phyloP scores from a whole-genome alignment of 2,329 filamentous ascomycete genomes.

The Phoma sp. region DNA sequence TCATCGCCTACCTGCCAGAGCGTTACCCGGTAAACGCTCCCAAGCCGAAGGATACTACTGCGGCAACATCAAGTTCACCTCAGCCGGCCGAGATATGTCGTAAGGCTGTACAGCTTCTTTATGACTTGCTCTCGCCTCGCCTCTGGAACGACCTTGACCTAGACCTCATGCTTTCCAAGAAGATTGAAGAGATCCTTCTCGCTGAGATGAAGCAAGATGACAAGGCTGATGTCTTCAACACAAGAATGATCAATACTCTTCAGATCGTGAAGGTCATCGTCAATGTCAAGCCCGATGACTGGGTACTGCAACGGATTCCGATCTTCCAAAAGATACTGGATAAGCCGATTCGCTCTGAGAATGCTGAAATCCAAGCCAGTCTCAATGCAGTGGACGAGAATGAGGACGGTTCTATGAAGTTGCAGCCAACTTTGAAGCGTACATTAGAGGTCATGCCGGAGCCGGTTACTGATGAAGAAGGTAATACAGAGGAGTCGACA shows the following conservation, averaged over 20 bases:
- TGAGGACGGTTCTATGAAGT: slow-evolving; percentile 62
- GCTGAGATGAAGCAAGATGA: slow-evolving; percentile 65
- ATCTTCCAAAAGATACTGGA: slow-evolving; percentile 86
- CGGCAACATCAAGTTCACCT: slow-evolving; percentile 48
- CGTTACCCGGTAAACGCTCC: slow-evolving; percentile 70
- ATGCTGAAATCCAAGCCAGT: slow-evolving; percentile 91
- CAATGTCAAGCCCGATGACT: slow-evolving; percentile 86
- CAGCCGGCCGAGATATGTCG: slow-evolving; percentile 79
- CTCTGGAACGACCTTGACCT: slow-evolving; percentile 94
- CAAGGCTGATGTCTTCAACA: slow-evolving; percentile 74
- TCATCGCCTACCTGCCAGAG: slow-evolving; percentile 89
- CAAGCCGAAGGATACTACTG: slow-evolving; percentile 48
- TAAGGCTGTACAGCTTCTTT: slow-evolving; percentile 80
- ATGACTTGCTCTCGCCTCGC: slow-evolving; percentile 81
- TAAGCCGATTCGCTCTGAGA: slow-evolving; percentile 85
- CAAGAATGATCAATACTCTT: slow-evolving; percentile 89
- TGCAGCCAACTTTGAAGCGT: slow-evolving; percentile 78
- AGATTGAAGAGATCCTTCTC: slow-evolving; percentile 83
- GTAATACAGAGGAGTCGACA: slow-evolving; percentile 74
- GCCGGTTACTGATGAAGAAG: slow-evolving; percentile 83
- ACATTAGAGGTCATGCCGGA: slow-evolving; percentile 87
- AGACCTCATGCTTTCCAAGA: slow-evolving; percentile 81
- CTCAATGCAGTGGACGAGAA: slow-evolving; percentile 77
- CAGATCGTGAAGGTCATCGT: slow-evolving; percentile 91
- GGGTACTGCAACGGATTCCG: slow-evolving; percentile 80